Evolutionary conservation across 2,329 filamentous ascomycete species (phyloP), one percentile per base, ranked within the genome.

Genomic region (Xylaria sp.): DNA sequence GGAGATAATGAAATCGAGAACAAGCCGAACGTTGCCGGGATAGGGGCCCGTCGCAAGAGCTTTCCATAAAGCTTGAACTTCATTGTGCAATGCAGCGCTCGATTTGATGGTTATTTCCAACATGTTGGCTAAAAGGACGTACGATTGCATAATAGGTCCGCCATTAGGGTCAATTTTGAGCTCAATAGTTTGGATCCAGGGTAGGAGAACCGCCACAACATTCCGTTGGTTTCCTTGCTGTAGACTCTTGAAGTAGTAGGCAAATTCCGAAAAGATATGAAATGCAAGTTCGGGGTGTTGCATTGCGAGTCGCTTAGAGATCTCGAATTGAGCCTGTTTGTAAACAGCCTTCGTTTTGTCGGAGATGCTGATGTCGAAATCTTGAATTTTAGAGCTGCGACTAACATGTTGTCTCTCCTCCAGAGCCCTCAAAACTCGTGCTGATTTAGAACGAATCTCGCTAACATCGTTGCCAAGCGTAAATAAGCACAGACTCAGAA

Each of bases 341-440:
- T 98, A 99, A 2, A 99, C 94, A 0, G 94, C 93, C 67, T 96
- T 96, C 0, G 96, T 99, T 78, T 97, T 98, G 78, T 99, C 96
- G 0, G 94, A 96, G 60, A 99, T 95, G 74, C 93, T 97, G 70
- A 99, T 98, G 71, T 99, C 95, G 61, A 97, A 96, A 74, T 99
- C 95, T 73, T 97, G 92, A 6, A 99, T 87, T 72, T 96, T 96
- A 1, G 94, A 97, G 66, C 87, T 95, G 67, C 91, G 81, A 2
- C 78, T 78, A 57, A 74, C 90, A 66, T 89, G 86, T 67, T 95
- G 91, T 23, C 92, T 87, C 67, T 93, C 88, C 75, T 98, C 95
- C 1, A 98, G 80, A 0, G 87, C 88, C 40, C 93, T 86, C 11
- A 99, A 81, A 31, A 98, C 81, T 49, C 89, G 87, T 0, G 91